Base-by-base conservation (phyloP, 1,284 basidiomycete genomes). In the Exobasidium rhododendri region DNA sequence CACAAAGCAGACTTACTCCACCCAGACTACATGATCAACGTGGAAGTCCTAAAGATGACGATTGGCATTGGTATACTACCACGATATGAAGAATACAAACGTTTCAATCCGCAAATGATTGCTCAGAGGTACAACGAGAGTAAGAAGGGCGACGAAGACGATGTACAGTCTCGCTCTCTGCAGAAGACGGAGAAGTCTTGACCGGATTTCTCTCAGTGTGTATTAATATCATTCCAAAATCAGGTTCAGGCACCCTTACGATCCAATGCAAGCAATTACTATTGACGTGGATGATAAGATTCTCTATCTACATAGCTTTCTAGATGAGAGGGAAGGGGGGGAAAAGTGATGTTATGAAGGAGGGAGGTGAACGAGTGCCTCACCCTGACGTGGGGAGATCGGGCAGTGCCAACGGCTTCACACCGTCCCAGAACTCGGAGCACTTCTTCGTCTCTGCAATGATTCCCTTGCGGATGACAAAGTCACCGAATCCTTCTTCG, bases 401-500 rank as follows among this genome's bases (percentile, higher is more conserved):
- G 29, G 52, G 52, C 3, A 55, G 29, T 43, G 52, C 17, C 28
- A 55, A 55, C 4, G 52, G 52, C 28, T 26, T 55, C n/a, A 55
- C 30, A 29, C 40, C 30, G 17, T 55, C 52, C 52, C 71, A 78
- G 64, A 78, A 78, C 2, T 59, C 61, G 44, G 58, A 69, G 43
- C 77, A 75, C 45, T 64, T 50, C 26, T 66, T 72, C 4, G 77
- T 79, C 6, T 73, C 66, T 44, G 69, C 71, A 64, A 78, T 77
- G 64, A 78, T 61, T 26, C 76, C 77, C 0, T 70, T 71, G 13
- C 77, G 64, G 68, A 98, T 90, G 47, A 93, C 92, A 81, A 89
- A 98, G 82, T 98, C 96, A 50, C 94, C 96, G 74, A 98, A 98
- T 64, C 84, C 87, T 81, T 98, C 94, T 56, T 91, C 92, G n/a